Percentiles rank a stretch among this genome's conserved stretches.
Conservation (phyloP, 768 basidiomycete genomes). For the Tephrocybe rancida region DNA sequence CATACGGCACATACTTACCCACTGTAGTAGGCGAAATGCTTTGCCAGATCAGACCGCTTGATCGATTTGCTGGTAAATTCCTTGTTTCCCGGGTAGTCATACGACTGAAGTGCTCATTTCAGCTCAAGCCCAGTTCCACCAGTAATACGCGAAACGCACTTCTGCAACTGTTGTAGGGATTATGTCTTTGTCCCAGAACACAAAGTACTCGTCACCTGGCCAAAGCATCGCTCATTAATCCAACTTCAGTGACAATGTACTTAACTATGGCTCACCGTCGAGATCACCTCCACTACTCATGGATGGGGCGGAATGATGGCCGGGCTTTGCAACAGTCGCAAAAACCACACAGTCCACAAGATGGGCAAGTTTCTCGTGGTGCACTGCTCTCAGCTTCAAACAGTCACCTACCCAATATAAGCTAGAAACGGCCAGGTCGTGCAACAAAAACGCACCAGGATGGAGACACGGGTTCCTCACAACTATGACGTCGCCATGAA, state of each 20-base stretch:
- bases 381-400: constrained; percentile 62
- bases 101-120: constrained; percentile 43
- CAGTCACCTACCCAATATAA: constrained; percentile 52
- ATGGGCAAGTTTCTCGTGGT: constrained; percentile 50
- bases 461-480: constrained; percentile 73
- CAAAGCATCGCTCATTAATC: background rate
- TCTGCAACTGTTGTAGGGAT: constrained; percentile 57
- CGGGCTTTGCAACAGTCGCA: constrained; percentile 55
- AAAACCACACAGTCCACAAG: constrained; percentile 72
- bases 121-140: background rate
- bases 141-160: constrained; percentile 29
- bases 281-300: constrained; percentile 75
- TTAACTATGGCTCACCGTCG: constrained; percentile 41
- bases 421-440: background rate
- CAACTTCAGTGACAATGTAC: background rate
- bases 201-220: constrained; percentile 65
- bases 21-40: constrained; percentile 68
- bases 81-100: constrained; percentile 67
- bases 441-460: constrained; percentile 43
- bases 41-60: constrained; percentile 58
- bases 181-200: constrained; percentile 69
- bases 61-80: constrained; percentile 50
- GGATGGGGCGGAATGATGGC: constrained; percentile 62
- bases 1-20: constrained; percentile 37
- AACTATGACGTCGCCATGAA: constrained; percentile 63